Evolutionary conservation across 805 yeast species (phyloP), one percentile per base, ranked within the genome.

Genomic region (Candida insectorum): DNA sequence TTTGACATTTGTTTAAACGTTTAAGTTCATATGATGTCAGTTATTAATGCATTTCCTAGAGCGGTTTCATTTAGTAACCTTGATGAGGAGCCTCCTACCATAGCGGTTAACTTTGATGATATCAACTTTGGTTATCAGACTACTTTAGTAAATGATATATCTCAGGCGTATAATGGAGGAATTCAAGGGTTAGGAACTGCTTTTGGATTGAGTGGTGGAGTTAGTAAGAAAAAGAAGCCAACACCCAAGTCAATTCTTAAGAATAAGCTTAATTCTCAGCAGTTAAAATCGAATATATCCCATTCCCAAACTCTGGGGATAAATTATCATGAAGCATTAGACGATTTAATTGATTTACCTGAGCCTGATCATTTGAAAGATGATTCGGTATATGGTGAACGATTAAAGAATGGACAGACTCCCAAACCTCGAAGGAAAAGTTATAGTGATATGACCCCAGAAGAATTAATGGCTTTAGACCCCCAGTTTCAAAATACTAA

Each of bases 391-490:
- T 34, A 29, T 19, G 38, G 38, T 1, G 15, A 14, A 3, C 29
- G 28, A 16, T 18, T 35, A 3, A 35, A 35, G 24, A 30, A 18
- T n/a, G 25, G 15, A 6, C 20, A 9, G 6, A 19, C 12, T 16
- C 17, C 24, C 10, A 30, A 31, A 16, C 23, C 12, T 6, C 29
- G 44, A n/a, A 24, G 74, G 34, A 71, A 73, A 43, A 66, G 73
- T 28, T 68, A 70, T 43, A 61, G 69, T 21, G 75, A 62, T 11
- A 69, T 75, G 77, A 62, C 78, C 11, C 64, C 71, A 48, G 76
- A 71, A 36, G 80, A 75, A 49, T 56, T 75, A 37, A 49, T 74
- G 54, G 75, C 73, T 9, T 54, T 75, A 40, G 81, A 75, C 50
- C 69, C 74, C 2, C 80, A 75, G 44, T 75, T 62, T 48, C 38